phyloP scores from a whole-genome alignment of 1,284 basidiomycete genomes.

The Trametes pubescens region DNA sequence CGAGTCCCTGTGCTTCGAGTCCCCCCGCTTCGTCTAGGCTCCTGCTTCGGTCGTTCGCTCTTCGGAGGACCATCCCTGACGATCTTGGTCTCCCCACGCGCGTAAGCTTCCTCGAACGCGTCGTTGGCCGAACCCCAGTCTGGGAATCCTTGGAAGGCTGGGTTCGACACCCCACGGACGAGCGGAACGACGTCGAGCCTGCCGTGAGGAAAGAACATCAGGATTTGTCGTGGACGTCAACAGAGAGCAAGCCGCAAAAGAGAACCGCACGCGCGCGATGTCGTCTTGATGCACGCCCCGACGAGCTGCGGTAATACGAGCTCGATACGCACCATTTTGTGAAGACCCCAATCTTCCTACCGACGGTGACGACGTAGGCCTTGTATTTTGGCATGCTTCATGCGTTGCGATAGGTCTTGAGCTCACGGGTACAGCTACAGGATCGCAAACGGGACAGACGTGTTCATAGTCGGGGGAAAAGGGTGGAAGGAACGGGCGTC shows the following conservation, averaged over 20 bases:
- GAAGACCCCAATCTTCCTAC: slow-evolving; percentile 55
- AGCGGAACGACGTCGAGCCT: slow-evolving; percentile 56
- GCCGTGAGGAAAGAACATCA: slow-evolving; percentile 9
- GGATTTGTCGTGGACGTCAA: not conserved
- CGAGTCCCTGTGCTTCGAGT: not conserved
- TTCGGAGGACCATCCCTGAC: not conserved
- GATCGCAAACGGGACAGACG: not conserved
- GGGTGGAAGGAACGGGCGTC: too few relatives aligned
- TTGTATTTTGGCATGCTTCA: slow-evolving; percentile 48
- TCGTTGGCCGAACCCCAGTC: slow-evolving; percentile 51
- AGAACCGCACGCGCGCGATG: not conserved
- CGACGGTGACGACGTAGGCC: slow-evolving; percentile 57
- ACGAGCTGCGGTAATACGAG: slow-evolving; percentile 13
- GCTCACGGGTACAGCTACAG: not conserved
- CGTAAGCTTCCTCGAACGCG: slow-evolving; percentile 48
- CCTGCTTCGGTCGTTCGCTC: not conserved
- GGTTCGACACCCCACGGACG: slow-evolving; percentile 50
- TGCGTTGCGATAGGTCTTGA: not conserved
- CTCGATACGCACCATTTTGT: slow-evolving; percentile 50
- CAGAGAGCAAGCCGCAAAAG: not conserved
- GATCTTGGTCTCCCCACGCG: slow-evolving; percentile 34
- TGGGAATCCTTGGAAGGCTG: slow-evolving; percentile 52
- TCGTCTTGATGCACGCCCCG: slow-evolving; percentile 1
- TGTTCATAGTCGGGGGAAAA: not conserved
- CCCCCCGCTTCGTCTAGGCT: not conserved